Percentiles rank a stretch among this genome's conserved stretches.
These are phyloP conservation scores for Hypoxylon sp. DNA, from an alignment of 2,329 filamentous ascomycete species.

Conservation along the genomic window DNA sequence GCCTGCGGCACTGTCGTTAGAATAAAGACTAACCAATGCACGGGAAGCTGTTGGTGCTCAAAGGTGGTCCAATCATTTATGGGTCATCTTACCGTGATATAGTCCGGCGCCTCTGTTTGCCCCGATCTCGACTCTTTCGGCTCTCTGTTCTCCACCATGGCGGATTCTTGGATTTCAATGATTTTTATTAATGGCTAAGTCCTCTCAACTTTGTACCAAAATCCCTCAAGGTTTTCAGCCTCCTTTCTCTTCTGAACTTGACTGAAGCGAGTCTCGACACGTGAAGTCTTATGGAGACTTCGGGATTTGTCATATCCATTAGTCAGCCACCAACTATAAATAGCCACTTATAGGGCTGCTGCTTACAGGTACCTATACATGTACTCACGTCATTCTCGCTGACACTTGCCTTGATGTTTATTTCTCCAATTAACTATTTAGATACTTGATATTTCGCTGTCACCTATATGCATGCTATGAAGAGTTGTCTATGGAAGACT, in stretches of 20 bases:
- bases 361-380: too few relatives aligned
- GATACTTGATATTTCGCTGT: neutral
- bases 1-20: conserved; percentile 22
- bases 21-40: conserved; percentile 8
- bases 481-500: neutral
- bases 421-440: neutral
- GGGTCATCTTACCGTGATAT: conserved; percentile 30
- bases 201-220: neutral
- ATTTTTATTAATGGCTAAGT: conserved; percentile 2
- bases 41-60: conserved; percentile 5
- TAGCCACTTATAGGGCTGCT: conserved; percentile 7
- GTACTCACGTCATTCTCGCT: conserved; percentile 19
- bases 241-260: conserved; percentile 1
- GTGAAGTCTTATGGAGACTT: conserved; percentile 6
- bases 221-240: neutral
- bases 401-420: conserved; percentile 4
- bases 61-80: conserved; percentile 2
- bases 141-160: conserved; percentile 23
- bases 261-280: neutral
- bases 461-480: neutral
- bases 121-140: conserved; percentile 13
- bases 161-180: neutral
- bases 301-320: conserved; percentile 14
- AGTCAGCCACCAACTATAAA: conserved; percentile 19
- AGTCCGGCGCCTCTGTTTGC: conserved; percentile 17